These are phyloP conservation scores for Rosellinia necatrix DNA, from an alignment of 2,329 filamentous ascomycete genomes.

Conservation along the genomic window DNA sequence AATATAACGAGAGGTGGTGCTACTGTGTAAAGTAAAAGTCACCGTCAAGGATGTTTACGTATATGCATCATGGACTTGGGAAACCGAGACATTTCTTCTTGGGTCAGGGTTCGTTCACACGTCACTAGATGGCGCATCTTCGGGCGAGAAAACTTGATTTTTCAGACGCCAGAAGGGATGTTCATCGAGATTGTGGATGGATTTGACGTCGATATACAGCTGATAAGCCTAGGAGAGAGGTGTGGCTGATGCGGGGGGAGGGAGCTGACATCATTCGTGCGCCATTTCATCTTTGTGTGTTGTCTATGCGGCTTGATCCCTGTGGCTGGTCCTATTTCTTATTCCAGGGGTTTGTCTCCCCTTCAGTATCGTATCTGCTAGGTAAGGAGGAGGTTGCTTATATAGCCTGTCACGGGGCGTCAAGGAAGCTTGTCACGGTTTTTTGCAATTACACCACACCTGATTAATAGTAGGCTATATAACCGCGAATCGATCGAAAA, in stretches of 20 bases:
- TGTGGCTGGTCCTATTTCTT: slow-evolving; percentile 3
- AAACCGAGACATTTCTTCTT: not conserved
- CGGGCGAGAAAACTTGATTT: slow-evolving; percentile 24
- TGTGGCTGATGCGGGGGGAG: not conserved
- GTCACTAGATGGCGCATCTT: slow-evolving; percentile 12
- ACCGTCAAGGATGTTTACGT: not conserved
- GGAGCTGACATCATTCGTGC: not conserved
- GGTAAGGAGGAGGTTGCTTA: too few species aligned
- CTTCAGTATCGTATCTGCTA: too few species aligned
- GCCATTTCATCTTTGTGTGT: too few species aligned
- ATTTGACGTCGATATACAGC: slow-evolving; percentile 20
- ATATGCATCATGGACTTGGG: not conserved
- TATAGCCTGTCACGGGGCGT: too few species aligned
- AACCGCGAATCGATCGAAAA: too few species aligned
- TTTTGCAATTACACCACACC: too few species aligned
- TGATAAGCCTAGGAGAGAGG: slow-evolving; percentile 1
- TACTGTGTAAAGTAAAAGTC: too few species aligned
- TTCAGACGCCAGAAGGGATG: not conserved
- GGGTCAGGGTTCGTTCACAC: slow-evolving; percentile 7
- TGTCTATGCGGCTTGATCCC: too few species aligned
- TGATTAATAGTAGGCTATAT: too few species aligned
- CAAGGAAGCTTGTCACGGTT: too few species aligned
- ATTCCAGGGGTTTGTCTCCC: slow-evolving; percentile 15
- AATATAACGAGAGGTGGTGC: slow-evolving; percentile 15
- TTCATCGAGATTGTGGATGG: slow-evolving; percentile 24